Evolutionary conservation across 2,329 filamentous ascomycete genomes (phyloP).

Genomic region (Diaporthe vexans): DNA sequence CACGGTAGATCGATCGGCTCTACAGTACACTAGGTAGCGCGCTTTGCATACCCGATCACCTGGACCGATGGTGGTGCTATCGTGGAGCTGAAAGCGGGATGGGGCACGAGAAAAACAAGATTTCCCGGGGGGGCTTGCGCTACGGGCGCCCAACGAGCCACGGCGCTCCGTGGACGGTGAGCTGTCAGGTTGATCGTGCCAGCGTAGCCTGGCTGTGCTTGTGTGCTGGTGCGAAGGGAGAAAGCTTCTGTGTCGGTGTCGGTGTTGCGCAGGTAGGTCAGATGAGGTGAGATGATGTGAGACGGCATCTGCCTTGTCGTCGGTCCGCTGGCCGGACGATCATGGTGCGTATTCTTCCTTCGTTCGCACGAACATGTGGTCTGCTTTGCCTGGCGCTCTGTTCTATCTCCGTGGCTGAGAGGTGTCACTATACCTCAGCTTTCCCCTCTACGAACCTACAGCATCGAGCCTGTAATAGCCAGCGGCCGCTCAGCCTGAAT

Average conservation of each 20-base stretch:
- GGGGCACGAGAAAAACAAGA: constrained; percentile 21
- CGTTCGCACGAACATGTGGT: constrained; percentile 6
- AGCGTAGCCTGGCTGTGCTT: constrained; percentile 6
- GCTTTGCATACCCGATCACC: constrained; percentile 24
- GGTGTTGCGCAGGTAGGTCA: constrained; percentile 11
- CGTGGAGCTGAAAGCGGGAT: constrained; percentile 1
- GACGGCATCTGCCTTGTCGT: constrained; percentile 36
- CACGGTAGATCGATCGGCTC: constrained; percentile 31
- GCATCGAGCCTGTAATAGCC: neutral
- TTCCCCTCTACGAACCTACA: neutral
- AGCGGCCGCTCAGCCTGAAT: neutral
- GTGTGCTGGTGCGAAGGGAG: constrained; percentile 17
- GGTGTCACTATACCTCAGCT: neutral
- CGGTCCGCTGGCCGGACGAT: constrained; percentile 30
- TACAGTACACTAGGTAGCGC: neutral
- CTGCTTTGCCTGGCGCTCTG: neutral
- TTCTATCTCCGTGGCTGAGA: neutral
- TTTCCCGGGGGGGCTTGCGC: constrained; percentile 3
- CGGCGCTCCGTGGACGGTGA: constrained; percentile 22
- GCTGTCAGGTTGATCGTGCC: constrained; percentile 12
- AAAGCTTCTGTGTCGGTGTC: neutral
- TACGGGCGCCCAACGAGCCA: constrained; percentile 16
- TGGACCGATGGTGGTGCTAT: constrained; percentile 19
- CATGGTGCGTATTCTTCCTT: neutral
- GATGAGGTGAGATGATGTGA: constrained; percentile 39